phyloP scores from a whole-genome alignment of 2,329 filamentous ascomycete species.

The Penicillium sp. region DNA sequence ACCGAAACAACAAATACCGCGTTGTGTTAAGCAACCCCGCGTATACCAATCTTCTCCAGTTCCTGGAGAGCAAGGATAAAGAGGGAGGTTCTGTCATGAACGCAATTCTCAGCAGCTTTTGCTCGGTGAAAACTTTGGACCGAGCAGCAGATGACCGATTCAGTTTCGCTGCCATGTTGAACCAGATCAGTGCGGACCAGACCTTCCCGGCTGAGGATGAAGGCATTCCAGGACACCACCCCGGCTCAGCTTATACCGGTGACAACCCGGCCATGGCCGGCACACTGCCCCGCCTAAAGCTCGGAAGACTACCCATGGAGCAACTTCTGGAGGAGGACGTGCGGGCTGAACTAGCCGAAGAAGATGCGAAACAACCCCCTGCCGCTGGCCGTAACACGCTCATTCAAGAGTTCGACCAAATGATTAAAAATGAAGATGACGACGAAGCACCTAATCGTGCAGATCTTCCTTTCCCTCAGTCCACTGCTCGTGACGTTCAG shows the following conservation, averaged over 20 bases:
- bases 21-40: constrained; percentile 85
- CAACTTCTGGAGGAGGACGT: constrained; percentile 78
- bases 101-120: constrained; percentile 63
- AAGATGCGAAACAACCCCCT: constrained; percentile 75
- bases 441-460: constrained; percentile 75
- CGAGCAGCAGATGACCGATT: constrained; percentile 57
- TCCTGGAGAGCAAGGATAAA: constrained; percentile 81
- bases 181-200: constrained; percentile 52
- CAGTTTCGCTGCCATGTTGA: constrained; percentile 60
- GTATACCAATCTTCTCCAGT: constrained; percentile 78
- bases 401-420: constrained; percentile 82
- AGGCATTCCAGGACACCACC: constrained; percentile 66
- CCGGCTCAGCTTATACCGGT: constrained; percentile 61
- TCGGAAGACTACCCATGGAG: constrained; percentile 83
- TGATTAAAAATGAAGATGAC: constrained; percentile 84
- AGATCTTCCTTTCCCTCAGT: constrained; percentile 82
- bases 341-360: constrained; percentile 78
- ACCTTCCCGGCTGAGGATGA: constrained; percentile 65
- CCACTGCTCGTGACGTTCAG: constrained; percentile 81
- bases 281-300: constrained; percentile 62
- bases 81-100: constrained; percentile 76
- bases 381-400: constrained; percentile 68
- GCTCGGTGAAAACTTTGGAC: constrained; percentile 60
- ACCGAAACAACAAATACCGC: constrained; percentile 82
- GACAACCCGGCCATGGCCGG: constrained; percentile 56